These are phyloP conservation scores for Cryphonectria nitschkei DNA, from an alignment of 2,329 filamentous ascomycete genomes.

Conservation along the genomic window DNA sequence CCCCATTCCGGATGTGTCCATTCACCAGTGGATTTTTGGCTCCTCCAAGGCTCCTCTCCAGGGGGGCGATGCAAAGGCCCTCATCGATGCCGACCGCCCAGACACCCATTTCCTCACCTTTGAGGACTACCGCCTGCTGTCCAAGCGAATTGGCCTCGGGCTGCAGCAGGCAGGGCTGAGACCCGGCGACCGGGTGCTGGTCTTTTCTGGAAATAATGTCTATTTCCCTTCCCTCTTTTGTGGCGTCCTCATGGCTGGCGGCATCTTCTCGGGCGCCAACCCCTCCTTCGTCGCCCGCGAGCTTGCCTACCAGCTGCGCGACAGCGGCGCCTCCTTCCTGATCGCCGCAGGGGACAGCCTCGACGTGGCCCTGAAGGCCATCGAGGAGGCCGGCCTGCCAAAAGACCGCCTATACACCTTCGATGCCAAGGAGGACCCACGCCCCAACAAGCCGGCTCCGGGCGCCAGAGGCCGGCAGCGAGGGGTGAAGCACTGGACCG, in stretches of 20 bases:
- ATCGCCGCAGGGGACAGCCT: conserved; percentile 65
- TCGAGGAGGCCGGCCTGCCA: conserved; percentile 58
- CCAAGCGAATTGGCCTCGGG: conserved; percentile 73
- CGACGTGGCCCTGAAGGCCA: conserved; percentile 68
- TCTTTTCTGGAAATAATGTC: conserved; percentile 75
- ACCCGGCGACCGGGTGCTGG: conserved; percentile 69
- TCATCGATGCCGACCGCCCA: conserved; percentile 69
- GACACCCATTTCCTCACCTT: conserved; percentile 69
- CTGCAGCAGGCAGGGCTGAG: conserved; percentile 66
- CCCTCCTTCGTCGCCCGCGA: conserved; percentile 64
- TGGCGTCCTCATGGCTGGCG: conserved; percentile 76
- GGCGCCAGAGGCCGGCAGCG: conserved; percentile 32
- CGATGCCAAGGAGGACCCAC: conserved; percentile 54
- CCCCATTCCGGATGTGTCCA: conserved; percentile 51
- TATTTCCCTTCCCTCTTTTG: conserved; percentile 74
- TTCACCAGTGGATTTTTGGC: conserved; percentile 61
- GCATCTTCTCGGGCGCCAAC: conserved; percentile 69
- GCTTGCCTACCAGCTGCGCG: conserved; percentile 73
- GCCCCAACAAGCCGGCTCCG: conserved; percentile 32
- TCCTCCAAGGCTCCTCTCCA: conserved; percentile 48
- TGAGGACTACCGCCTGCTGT: conserved; percentile 67
- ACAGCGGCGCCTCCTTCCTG: conserved; percentile 70
- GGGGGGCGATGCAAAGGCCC: conserved; percentile 45
- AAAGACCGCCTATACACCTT: conserved; percentile 65
- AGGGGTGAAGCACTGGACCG: conserved; percentile 66